Conservation (phyloP, 345 rosid genomes). For the Chamaenerion angustifolium region DNA sequence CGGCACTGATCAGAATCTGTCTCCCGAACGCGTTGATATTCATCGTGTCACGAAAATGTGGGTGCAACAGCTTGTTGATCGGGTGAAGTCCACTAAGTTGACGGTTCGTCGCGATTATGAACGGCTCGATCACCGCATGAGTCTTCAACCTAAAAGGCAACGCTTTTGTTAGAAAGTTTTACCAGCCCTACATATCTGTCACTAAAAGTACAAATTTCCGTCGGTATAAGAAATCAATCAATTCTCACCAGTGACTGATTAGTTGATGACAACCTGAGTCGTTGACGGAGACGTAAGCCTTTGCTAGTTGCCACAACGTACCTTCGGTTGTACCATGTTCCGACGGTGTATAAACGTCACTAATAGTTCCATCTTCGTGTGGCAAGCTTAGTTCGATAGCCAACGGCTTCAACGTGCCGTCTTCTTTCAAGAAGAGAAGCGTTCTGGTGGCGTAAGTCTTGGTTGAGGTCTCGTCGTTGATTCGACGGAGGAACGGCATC, state of each 20-base stretch:
- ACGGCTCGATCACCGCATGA: conserved; percentile 59
- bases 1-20: conserved; percentile 43
- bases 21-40: conserved; percentile 54
- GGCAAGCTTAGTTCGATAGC: conserved; percentile 78
- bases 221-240: too few relatives aligned
- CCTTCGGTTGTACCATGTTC: conserved; percentile 37
- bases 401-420: conserved; percentile 73
- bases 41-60: conserved; percentile 83
- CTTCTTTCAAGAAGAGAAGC: conserved; percentile 55
- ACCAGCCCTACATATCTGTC: not conserved
- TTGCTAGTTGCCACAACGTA: conserved; percentile 73
- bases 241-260: conserved; percentile 73
- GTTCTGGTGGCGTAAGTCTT: conserved; percentile 74
- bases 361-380: conserved; percentile 43
- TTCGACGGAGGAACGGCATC: conserved; percentile 57
- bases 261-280: conserved; percentile 91
- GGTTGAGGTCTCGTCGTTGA: conserved; percentile 37
- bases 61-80: conserved; percentile 55
- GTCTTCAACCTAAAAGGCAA: conserved; percentile 55
- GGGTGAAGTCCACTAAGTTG: conserved; percentile 77
- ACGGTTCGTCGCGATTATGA: conserved; percentile 58
- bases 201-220: too few relatives aligned
- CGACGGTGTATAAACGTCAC: conserved; percentile 61
- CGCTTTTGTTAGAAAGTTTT: too few relatives aligned
- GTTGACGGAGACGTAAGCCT: conserved; percentile 72